phyloP scores from a whole-genome alignment of 495 filamentous ascomycete species.

The Hypoxylon rickii region DNA sequence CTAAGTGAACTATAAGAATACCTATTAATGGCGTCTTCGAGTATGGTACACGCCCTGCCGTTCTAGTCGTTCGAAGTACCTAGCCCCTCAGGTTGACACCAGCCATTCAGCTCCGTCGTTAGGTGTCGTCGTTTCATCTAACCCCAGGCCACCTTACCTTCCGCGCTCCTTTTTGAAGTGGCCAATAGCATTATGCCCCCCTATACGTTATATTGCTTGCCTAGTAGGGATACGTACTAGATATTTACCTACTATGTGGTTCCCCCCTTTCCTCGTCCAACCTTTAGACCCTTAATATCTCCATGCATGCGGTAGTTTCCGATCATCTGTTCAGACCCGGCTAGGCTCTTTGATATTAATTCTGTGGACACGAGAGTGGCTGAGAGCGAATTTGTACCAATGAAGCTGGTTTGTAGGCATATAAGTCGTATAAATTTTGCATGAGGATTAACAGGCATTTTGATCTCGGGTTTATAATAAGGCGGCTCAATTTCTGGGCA shows the following conservation, averaged over 20 bases:
- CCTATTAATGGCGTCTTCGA: no score
- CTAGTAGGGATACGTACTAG: neutral
- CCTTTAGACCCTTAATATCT: conserved; percentile 17
- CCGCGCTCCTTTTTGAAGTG: neutral
- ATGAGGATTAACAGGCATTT: neutral
- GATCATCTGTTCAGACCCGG: conserved; percentile 24
- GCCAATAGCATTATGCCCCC: conserved; percentile 7
- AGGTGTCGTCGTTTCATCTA: neutral
- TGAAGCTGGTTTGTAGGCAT: conserved; percentile 5
- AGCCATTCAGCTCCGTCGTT: no score
- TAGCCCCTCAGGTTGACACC: neutral
- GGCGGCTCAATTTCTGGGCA: conserved; percentile 23
- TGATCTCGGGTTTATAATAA: conserved; percentile 10
- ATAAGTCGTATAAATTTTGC: conserved; percentile 2
- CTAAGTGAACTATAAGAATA: no score
- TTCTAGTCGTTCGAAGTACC: neutral
- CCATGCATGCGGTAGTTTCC: conserved; percentile 16
- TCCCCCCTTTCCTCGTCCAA: neutral
- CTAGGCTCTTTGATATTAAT: conserved; percentile 12
- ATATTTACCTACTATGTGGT: neutral
- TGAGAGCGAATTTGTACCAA: conserved; percentile 3
- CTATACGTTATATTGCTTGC: conserved; percentile 5
- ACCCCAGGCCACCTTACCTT: conserved; percentile 6
- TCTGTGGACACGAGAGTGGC: neutral
- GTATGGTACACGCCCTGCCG: neutral